Evolutionary conservation across 345 rosid species (phyloP).

Genomic region (Salix dunnii): DNA sequence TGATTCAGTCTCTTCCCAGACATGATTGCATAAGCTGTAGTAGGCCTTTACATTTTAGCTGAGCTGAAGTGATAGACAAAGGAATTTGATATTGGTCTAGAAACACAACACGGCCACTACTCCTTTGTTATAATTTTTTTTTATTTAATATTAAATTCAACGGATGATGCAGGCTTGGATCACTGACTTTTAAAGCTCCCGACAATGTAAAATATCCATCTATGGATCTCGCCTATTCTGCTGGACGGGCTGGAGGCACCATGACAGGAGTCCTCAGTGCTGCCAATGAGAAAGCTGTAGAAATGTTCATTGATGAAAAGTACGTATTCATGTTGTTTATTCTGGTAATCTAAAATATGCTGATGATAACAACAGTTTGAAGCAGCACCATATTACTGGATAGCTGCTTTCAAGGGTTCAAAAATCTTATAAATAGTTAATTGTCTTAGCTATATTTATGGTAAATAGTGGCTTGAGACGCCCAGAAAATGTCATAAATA

Average conservation of each 20-base stretch:
- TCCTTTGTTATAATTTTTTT: not conserved
- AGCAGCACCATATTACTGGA: not conserved
- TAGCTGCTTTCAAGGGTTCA: not conserved
- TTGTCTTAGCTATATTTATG: not conserved
- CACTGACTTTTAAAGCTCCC: constrained; percentile 83
- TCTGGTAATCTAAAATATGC: not conserved
- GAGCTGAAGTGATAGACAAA: not conserved
- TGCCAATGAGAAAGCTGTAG: constrained; percentile 87
- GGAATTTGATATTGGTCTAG: not conserved
- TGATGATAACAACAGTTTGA: not conserved
- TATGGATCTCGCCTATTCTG: constrained; percentile 90
- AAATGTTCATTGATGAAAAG: constrained; percentile 80
- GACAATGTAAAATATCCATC: constrained; percentile 91
- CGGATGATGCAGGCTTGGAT: constrained; percentile 62
- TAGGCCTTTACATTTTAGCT: not conserved
- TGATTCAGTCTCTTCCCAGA: not conserved
- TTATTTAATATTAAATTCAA: not conserved
- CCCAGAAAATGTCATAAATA: not conserved
- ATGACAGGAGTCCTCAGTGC: constrained; percentile 99
- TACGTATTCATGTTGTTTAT: constrained; percentile 24
- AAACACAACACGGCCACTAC: not conserved
- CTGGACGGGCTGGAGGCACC: constrained; percentile 98
- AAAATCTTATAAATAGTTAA: not conserved
- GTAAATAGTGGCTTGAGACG: not conserved
- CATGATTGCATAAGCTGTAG: not conserved